Evolutionary conservation across 805 yeast species (phyloP).

Genomic region (Candida michaelii): DNA sequence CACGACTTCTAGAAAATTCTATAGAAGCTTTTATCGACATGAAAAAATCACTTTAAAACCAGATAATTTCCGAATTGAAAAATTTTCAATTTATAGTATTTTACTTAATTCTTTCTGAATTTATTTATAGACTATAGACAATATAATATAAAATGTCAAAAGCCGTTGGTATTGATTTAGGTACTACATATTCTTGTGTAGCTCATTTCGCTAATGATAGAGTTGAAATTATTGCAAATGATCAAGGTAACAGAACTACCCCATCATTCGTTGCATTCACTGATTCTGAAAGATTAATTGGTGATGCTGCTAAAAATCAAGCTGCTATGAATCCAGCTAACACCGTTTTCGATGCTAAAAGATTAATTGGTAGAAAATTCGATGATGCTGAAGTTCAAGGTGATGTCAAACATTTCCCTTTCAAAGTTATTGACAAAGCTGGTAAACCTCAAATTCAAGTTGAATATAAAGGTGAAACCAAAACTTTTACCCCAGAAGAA

Average conservation of each 20-base stretch:
- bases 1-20: slow-evolving; percentile 9
- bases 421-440: slow-evolving; percentile 72
- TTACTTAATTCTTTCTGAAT: not conserved
- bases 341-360: slow-evolving; percentile 91
- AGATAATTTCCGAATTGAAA: slow-evolving; percentile 6
- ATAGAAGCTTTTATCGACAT: slow-evolving; percentile 7
- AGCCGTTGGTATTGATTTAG: slow-evolving; percentile 90
- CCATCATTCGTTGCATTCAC: slow-evolving; percentile 97
- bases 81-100: slow-evolving; percentile 7
- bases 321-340: slow-evolving; percentile 92
- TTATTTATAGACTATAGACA: slow-evolving; percentile 6
- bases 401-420: slow-evolving; percentile 69
- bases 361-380: slow-evolving; percentile 90
- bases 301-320: slow-evolving; percentile 98
- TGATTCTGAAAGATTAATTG: slow-evolving; percentile 88
- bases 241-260: slow-evolving; percentile 98
- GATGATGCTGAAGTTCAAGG: slow-evolving; percentile 75
- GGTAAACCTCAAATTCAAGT: slow-evolving; percentile 83
- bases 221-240: slow-evolving; percentile 96
- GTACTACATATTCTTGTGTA: slow-evolving; percentile 93
- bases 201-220: slow-evolving; percentile 91
- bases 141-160: slow-evolving; percentile 39
- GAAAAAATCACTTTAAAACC: slow-evolving; percentile 6
- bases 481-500: slow-evolving; percentile 92
- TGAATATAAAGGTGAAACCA: slow-evolving; percentile 83